Conservation (phyloP, 2,329 filamentous ascomycete species). For the Alternaria arborescens region DNA sequence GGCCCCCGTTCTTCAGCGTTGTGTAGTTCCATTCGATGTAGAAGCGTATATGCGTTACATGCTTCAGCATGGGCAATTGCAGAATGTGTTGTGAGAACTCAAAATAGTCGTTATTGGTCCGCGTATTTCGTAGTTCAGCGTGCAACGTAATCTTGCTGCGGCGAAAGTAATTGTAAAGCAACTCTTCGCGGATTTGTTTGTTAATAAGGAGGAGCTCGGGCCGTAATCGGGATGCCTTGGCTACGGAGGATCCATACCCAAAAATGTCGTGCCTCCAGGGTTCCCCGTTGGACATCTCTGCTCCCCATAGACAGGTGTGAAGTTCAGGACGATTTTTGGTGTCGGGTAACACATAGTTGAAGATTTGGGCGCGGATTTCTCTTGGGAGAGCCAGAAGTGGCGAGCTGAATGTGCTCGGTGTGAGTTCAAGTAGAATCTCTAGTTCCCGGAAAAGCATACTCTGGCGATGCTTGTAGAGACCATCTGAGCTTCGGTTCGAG, state of each 20-base stretch:
- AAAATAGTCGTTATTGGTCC: conserved; percentile 42
- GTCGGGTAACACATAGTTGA: conserved; percentile 39
- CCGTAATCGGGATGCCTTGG: conserved; percentile 29
- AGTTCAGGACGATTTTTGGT: conserved; percentile 35
- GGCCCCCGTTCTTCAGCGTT: conserved; percentile 29
- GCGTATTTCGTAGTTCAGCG: conserved; percentile 44
- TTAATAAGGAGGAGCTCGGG: conserved; percentile 42
- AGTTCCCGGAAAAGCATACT: conserved; percentile 46
- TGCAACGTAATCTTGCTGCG: conserved; percentile 45
- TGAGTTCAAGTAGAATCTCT: conserved; percentile 46
- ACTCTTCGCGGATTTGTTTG: conserved; percentile 41
- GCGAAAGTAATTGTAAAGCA: conserved; percentile 40
- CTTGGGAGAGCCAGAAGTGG: conserved; percentile 42
- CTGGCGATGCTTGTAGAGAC: conserved; percentile 42
- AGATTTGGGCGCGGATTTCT: conserved; percentile 39
- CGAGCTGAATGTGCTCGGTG: conserved; percentile 44
- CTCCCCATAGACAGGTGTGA: conserved; percentile 48
- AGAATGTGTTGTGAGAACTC: conserved; percentile 48
- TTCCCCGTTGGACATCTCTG: conserved; percentile 44
- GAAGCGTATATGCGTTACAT: conserved; percentile 42
- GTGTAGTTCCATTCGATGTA: conserved; percentile 50
- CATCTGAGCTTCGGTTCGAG: conserved; percentile 36
- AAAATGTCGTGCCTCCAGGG: conserved; percentile 48
- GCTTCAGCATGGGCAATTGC: conserved; percentile 38
- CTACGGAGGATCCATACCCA: conserved; percentile 39